Base-by-base conservation (phyloP, 768 basidiomycete species). In the Coprinopsis strossmayeri region DNA sequence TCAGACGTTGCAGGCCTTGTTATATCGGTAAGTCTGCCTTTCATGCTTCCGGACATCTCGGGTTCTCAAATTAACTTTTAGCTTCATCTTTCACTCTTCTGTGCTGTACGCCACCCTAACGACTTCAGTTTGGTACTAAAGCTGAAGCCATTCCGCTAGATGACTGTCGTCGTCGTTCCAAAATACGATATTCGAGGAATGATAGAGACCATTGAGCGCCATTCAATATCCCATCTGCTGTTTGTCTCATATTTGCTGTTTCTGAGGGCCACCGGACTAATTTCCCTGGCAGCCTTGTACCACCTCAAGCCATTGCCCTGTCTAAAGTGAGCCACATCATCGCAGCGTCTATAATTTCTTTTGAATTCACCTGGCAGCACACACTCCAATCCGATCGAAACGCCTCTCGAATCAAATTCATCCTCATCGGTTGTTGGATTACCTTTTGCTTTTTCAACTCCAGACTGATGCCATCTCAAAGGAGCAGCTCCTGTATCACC, bases 401-500 rank as follows among this genome's bases (percentile, higher is more conserved):
- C 54, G 64, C 76, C 9, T 62, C 59, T 9, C 52, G 45, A 54
- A 62, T 66, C 64, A 76, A 61, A 52, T 65, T 63, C 53, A 61
- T 80, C 17, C 64, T 68, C 49, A 67, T 68, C 62, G 62, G 71
- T 65, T 50, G 55, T 64, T 43, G n/a, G 53, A 66, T 27, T 60
- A 17, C 13, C 37, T 43, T 10, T 26, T 18, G 12, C 34, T 28
- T 23, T 11, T 26, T 27, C 26, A 9, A 10, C 13, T 44, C 17
- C 34, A 18, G 18, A 59, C 37, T 65, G 61, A 53, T 52, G 67
- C 42, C 68, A 65, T 12, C 26, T 57, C 23, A 9, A 23, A 55
- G 81, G 81, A 20, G 82, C 82, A 21, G 82, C 81, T 5, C 82
- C 82, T 37, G 68, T 82, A 38, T 72, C 78, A 0, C 53, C 61